Evolutionary conservation across 164 flowering plant species (phyloP).

Genomic region (Vitis cinerea): DNA sequence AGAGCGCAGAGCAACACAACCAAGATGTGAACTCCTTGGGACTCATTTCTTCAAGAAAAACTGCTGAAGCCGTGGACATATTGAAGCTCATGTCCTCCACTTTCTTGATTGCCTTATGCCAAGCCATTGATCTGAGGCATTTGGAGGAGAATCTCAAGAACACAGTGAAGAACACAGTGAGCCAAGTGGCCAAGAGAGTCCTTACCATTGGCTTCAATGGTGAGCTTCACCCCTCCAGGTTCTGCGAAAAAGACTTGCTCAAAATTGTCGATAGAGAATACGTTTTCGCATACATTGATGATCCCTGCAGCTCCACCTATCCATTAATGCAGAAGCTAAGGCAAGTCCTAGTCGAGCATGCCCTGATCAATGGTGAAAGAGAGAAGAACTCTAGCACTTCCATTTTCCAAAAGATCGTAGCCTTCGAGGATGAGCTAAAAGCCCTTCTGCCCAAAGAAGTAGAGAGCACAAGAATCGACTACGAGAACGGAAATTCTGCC

Average conservation of each 20-base stretch:
- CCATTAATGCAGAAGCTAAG: conserved; percentile 45
- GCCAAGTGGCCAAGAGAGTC: conserved; percentile 31
- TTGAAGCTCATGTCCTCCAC: conserved; percentile 45
- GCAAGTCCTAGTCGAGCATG: conserved; percentile 40
- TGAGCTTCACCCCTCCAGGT: conserved; percentile 37
- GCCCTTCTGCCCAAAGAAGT: conserved; percentile 37
- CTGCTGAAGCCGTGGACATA: conserved; percentile 39
- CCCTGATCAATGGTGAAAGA: conserved; percentile 22
- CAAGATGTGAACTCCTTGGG: conserved; percentile 52
- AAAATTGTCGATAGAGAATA: conserved; percentile 35
- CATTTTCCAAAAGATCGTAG: conserved; percentile 34
- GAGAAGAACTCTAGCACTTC: conserved; percentile 27
- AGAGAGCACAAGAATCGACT: conserved; percentile 22
- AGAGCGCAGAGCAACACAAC: conserved; percentile 50
- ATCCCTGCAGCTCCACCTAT: conserved; percentile 35
- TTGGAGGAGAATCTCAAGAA: conserved; percentile 40
- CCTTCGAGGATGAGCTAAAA: conserved; percentile 38
- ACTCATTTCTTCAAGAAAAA: conserved; percentile 38
- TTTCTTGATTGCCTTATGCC: conserved; percentile 38
- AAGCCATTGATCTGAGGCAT: conserved; percentile 44
- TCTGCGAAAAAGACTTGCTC: conserved; percentile 37
- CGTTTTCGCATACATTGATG: conserved; percentile 37
- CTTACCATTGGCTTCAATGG: conserved; percentile 25
- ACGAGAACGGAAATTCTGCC: conserved; percentile 26
- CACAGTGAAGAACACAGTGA: conserved; percentile 34